These are phyloP conservation scores for Ceratocystis diversiconidia DNA, from an alignment of 2,329 filamentous ascomycete genomes.

Conservation along the genomic window DNA sequence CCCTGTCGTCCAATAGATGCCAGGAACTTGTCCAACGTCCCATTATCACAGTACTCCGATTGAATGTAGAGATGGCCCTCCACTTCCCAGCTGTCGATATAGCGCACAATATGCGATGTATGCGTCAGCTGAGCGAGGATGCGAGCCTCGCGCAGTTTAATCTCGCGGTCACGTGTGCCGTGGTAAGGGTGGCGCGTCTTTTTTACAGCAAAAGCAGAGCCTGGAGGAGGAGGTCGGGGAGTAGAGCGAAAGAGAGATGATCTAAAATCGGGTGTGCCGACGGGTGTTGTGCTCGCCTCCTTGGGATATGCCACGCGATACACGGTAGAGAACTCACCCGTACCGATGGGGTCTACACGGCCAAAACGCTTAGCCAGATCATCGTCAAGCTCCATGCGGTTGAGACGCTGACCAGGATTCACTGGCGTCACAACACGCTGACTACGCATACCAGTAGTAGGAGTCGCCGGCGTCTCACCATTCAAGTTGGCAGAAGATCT, in stretches of 20 bases:
- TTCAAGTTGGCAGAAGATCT: constrained; percentile 29
- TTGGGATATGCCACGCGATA: constrained; percentile 52
- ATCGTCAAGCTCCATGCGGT: constrained; percentile 53
- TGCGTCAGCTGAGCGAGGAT: constrained; percentile 63
- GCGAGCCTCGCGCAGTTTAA: constrained; percentile 71
- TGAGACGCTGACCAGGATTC: constrained; percentile 48
- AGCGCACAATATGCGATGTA: constrained; percentile 72
- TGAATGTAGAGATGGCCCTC: constrained; percentile 84
- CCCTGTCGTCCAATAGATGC: constrained; percentile 69
- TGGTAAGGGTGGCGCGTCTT: constrained; percentile 71
- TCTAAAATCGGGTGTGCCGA: constrained; percentile 20
- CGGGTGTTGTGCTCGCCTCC: constrained; percentile 18
- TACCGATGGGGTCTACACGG: constrained; percentile 65
- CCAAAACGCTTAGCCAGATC: constrained; percentile 63
- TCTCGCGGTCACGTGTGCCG: constrained; percentile 65
- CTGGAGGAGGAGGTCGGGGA: constrained; percentile 39
- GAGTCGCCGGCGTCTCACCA: constrained; percentile 54
- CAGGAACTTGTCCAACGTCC: constrained; percentile 76
- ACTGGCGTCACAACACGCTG: constrained; percentile 48
- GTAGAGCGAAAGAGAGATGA: constrained; percentile 32
- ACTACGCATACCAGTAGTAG: constrained; percentile 42
- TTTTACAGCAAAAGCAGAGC: constrained; percentile 77
- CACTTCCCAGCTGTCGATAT: constrained; percentile 78
- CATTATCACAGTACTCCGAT: constrained; percentile 92
- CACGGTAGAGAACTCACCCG: constrained; percentile 86